These are phyloP conservation scores for Scutellaria baicalensis DNA, from an alignment of 257 asterid species.

Conservation along the genomic window DNA sequence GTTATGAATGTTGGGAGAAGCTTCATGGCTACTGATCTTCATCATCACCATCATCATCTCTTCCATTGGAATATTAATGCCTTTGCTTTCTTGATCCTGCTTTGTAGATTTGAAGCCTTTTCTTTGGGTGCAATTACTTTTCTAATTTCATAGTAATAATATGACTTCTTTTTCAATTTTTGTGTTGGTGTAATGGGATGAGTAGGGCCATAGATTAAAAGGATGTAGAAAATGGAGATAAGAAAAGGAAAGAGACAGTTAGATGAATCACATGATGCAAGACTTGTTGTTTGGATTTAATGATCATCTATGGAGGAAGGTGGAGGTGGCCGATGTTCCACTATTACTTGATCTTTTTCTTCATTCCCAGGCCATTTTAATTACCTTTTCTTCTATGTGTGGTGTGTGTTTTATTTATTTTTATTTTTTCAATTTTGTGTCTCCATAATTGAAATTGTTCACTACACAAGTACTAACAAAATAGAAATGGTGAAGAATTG, in stretches of 20 bases:
- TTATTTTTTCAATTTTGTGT: no score
- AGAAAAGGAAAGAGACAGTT: slow-evolving; percentile 18
- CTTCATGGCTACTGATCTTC: slow-evolving; percentile 49
- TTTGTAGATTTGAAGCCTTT: slow-evolving; percentile 11
- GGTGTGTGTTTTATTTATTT: not conserved
- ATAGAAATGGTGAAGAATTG: no score
- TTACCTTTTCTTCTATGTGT: not conserved
- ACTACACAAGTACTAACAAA: no score
- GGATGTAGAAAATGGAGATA: not conserved
- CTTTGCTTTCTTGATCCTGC: slow-evolving; percentile 17
- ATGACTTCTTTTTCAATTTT: slow-evolving; percentile 14
- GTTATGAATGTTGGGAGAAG: not conserved
- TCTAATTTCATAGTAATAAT: not conserved
- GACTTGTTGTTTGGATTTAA: slow-evolving; percentile 21
- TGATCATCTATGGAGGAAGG: slow-evolving; percentile 16
- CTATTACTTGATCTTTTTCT: slow-evolving; percentile 1
- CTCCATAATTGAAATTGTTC: no score
- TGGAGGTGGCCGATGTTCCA: slow-evolving; percentile 12
- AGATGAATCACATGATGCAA: slow-evolving; percentile 29
- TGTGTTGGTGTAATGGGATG: slow-evolving; percentile 11
- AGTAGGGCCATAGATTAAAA: slow-evolving; percentile 31
- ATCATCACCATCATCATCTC: slow-evolving; percentile 54
- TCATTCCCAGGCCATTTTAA: not conserved
- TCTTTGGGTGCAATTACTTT: not conserved
- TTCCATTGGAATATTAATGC: slow-evolving; percentile 28